Evolutionary conservation across 192 early-diverging fungal genomes (phyloP).

Genomic region (Gigaspora rosea): DNA sequence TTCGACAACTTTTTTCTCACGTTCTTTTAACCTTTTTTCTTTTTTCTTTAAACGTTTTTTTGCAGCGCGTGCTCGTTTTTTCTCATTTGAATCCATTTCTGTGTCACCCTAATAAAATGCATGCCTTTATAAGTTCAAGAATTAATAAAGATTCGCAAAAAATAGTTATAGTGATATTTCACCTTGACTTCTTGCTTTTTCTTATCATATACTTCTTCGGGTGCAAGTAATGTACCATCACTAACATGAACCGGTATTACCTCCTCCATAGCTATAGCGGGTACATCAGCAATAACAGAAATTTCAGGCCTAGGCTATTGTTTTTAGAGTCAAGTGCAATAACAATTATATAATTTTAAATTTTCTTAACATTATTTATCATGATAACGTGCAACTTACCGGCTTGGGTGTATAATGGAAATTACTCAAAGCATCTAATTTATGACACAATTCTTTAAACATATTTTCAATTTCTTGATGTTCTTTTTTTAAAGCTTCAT

Average conservation of each 20-base stretch:
- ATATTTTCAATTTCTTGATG: constrained; percentile 81
- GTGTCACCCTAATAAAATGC: constrained; percentile 49
- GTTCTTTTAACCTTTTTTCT: constrained; percentile 54
- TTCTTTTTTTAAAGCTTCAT: constrained; percentile 71
- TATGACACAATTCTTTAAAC: constrained; percentile 76
- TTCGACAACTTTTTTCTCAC: constrained; percentile 51
- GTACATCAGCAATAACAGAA: constrained; percentile 71
- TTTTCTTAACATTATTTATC: too few relatives aligned
- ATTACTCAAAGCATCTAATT: constrained; percentile 92
- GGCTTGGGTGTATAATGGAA: constrained; percentile 91
- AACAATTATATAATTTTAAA: too few relatives aligned
- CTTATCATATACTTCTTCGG: constrained; percentile 89
- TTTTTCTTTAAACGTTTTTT: constrained; percentile 71
- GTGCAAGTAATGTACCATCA: constrained; percentile 78
- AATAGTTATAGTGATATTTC: not conserved
- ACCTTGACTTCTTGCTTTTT: constrained; percentile 67
- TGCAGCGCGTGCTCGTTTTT: constrained; percentile 66
- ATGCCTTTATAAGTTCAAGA: not conserved
- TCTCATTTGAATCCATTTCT: constrained; percentile 78
- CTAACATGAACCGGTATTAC: constrained; percentile 86
- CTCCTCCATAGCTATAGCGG: constrained; percentile 94
- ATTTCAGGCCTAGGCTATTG: constrained; percentile 66
- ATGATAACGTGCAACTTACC: constrained; percentile 31
- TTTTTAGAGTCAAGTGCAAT: too few relatives aligned
- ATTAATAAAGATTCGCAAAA: too few relatives aligned